phyloP scores from a whole-genome alignment of 768 basidiomycete species.

The Hypsizygus marmoreus region DNA sequence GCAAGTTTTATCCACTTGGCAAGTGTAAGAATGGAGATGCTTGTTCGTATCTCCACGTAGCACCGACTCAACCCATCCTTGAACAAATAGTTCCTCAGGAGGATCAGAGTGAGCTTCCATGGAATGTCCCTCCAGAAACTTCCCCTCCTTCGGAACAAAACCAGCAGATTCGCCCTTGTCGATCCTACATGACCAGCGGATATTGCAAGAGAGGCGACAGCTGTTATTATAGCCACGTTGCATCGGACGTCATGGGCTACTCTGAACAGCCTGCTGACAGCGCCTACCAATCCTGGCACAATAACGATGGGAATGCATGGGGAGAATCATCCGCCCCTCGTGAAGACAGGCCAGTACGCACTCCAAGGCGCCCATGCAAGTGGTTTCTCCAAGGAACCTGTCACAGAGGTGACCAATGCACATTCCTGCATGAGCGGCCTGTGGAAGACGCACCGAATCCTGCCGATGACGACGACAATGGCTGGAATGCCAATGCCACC shows the following conservation, averaged over 20 bases:
- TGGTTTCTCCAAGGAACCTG: slow-evolving; percentile 5
- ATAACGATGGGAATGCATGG: too few species aligned
- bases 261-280: neutral
- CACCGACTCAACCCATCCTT: slow-evolving; percentile 14
- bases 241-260: slow-evolving; percentile 1
- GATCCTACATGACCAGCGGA: slow-evolving; percentile 20
- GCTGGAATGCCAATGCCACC: slow-evolving; percentile 11
- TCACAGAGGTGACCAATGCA: slow-evolving; percentile 6
- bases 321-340: too few species aligned
- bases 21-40: slow-evolving; percentile 39
- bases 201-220: slow-evolving; percentile 12
- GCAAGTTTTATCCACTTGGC: slow-evolving; percentile 37
- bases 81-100: too few species aligned
- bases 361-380: slow-evolving; percentile 4
- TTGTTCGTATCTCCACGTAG: slow-evolving; percentile 38
- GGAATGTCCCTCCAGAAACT: too few species aligned
- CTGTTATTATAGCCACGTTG: slow-evolving; percentile 14
- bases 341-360: too few species aligned
- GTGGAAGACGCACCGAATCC: slow-evolving; percentile 4
- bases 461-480: slow-evolving; percentile 12
- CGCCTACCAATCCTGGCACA: too few species aligned
- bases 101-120: too few species aligned
- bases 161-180: slow-evolving; percentile 16
- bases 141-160: neutral
- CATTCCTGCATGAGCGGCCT: slow-evolving; percentile 10